These are phyloP conservation scores for Myxozyma sirexii DNA, from an alignment of 805 yeast genomes.

Conservation along the genomic window DNA sequence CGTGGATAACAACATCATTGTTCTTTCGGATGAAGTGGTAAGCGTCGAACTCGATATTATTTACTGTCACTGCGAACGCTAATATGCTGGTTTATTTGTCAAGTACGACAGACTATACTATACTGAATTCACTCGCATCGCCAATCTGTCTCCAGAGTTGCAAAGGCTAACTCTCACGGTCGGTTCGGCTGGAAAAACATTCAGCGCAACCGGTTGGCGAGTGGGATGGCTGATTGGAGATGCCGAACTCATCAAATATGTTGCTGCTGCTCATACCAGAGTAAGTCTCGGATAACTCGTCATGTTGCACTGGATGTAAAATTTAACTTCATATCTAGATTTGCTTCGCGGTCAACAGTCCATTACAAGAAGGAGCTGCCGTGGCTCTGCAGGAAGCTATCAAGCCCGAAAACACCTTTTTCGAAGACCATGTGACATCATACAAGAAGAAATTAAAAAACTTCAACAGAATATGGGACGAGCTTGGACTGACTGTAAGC, in stretches of 20 bases:
- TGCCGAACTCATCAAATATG: conserved; percentile 77
- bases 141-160: conserved; percentile 78
- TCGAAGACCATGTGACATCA: conserved; percentile 64
- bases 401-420: conserved; percentile 58
- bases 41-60: neutral
- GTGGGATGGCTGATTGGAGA: conserved; percentile 94
- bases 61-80: neutral
- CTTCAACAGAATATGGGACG: conserved; percentile 78
- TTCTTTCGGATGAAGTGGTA: conserved; percentile 85
- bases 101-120: conserved; percentile 82
- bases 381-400: conserved; percentile 66
- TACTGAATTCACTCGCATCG: conserved; percentile 76
- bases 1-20: conserved; percentile 76
- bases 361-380: conserved; percentile 90
- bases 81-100: too few species aligned
- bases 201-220: conserved; percentile 99
- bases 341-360: conserved; percentile 88
- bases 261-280: conserved; percentile 87
- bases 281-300: neutral
- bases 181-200: conserved; percentile 96
- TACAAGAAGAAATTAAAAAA: conserved; percentile 74
- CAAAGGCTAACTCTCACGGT: conserved; percentile 80
- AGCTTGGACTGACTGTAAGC: conserved; percentile 69
- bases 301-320: neutral
- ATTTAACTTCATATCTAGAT: conserved; percentile 44